These are phyloP conservation scores for Xanthoconium stramineum DNA, from an alignment of 768 basidiomycete genomes.

Conservation along the genomic window DNA sequence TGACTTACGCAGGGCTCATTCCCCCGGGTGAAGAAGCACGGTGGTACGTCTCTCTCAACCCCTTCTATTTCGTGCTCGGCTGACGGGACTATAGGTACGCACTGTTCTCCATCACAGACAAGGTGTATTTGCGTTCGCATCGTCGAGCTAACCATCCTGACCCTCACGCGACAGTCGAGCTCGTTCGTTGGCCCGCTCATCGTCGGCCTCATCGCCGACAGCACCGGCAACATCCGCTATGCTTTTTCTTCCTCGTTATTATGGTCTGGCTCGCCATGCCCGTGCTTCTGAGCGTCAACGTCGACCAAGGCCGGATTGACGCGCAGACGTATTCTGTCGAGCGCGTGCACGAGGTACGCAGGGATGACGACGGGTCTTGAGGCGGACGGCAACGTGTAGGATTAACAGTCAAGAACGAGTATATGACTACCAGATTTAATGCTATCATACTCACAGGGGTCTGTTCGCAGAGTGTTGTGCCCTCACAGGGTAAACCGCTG, in stretches of 20 bases:
- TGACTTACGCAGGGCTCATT: slow-evolving; percentile 82
- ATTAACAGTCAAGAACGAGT: neutral
- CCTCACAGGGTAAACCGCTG: too few species aligned
- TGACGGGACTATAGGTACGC: slow-evolving; percentile 45
- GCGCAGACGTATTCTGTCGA: slow-evolving; percentile 36
- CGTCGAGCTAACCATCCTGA: neutral
- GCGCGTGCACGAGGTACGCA: neutral
- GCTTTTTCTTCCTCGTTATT: slow-evolving; percentile 83
- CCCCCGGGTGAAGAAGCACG: slow-evolving; percentile 87
- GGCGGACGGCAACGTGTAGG: neutral
- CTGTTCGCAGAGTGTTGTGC: too few species aligned
- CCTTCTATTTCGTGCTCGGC: neutral
- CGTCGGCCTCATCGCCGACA: slow-evolving; percentile 84
- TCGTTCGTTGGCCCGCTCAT: slow-evolving; percentile 90
- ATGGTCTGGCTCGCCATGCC: slow-evolving; percentile 86
- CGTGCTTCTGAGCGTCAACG: slow-evolving; percentile 65
- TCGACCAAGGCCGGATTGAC: slow-evolving; percentile 58
- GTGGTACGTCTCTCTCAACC: slow-evolving; percentile 48
- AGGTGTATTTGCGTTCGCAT: slow-evolving; percentile 39
- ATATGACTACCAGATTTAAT: neutral
- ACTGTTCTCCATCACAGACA: slow-evolving; percentile 88
- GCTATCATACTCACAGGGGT: neutral
- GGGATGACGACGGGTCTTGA: neutral
- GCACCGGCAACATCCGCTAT: slow-evolving; percentile 88
- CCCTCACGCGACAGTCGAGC: slow-evolving; percentile 56